Evolutionary conservation across 169 alveolate genomes (phyloP).

Genomic region (Babesia microti): DNA sequence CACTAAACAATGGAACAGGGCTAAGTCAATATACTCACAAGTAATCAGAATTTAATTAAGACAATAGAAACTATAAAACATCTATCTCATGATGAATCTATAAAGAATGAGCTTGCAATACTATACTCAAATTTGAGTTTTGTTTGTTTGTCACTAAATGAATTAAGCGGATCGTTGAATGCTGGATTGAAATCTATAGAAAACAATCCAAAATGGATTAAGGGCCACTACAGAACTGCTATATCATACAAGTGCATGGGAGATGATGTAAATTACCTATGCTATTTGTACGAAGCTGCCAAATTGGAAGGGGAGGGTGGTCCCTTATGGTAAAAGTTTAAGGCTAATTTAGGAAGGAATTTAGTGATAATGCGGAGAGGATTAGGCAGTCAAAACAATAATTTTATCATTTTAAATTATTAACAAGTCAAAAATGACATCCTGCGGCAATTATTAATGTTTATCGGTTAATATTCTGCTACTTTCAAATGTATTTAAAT

Average conservation of each 20-base stretch:
- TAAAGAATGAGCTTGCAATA: conserved; percentile 3
- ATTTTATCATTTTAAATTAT: no score
- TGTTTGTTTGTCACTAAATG: conserved; percentile 10
- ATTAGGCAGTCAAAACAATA: no score
- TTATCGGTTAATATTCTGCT: no score
- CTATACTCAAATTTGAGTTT: conserved; percentile 36
- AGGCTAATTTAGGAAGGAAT: no score
- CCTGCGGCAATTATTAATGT: no score
- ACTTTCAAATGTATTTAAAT: no score
- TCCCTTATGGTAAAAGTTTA: no score
- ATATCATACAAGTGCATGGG: conserved; percentile 15
- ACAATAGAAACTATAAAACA: no score
- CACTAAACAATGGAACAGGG: neutral
- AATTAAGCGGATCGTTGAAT: conserved; percentile 7
- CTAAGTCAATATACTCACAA: conserved; percentile 3
- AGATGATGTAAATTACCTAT: conserved; percentile 26
- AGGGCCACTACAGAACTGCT: conserved; percentile 38
- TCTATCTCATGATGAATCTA: conserved; percentile 6
- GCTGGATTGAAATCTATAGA: conserved; percentile 11
- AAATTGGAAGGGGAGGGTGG: no score
- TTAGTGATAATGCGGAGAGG: no score
- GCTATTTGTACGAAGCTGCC: conserved; percentile 39
- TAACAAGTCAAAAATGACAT: no score
- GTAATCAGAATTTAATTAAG: no score
- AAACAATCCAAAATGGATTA: conserved; percentile 29